phyloP scores from a whole-genome alignment of 2,329 filamentous ascomycete species.

The Chaetomium sp. region DNA sequence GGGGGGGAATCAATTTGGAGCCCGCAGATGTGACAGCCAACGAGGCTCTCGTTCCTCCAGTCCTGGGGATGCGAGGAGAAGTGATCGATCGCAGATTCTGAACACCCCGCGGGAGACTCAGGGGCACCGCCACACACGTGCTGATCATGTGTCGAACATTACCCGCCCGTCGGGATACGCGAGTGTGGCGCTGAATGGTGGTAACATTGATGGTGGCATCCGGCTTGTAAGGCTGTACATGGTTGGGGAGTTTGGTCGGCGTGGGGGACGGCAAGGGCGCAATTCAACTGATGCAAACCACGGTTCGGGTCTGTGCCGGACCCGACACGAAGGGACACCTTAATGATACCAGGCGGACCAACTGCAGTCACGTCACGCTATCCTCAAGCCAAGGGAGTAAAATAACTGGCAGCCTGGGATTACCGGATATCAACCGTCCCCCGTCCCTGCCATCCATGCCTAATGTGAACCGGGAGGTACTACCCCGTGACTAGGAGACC shows the following conservation, averaged over 20 bases:
- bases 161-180: conserved; percentile 3
- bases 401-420: not conserved
- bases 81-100: not conserved
- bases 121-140: not conserved
- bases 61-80: not conserved
- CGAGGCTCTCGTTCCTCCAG: not conserved
- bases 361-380: not conserved
- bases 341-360: not conserved
- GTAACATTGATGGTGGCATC: not conserved
- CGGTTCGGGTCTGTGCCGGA: not conserved
- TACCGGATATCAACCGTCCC: not conserved
- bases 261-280: not conserved
- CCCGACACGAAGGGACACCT: not conserved
- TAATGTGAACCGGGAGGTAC: not conserved
- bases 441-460: not conserved
- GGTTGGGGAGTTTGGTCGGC: not conserved
- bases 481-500: not conserved
- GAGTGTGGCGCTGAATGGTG: not conserved
- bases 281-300: conserved; percentile 1
- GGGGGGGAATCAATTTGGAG: not conserved
- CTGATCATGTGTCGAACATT: not conserved
- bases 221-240: conserved; percentile 7
- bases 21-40: not conserved
- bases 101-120: not conserved
- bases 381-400: not conserved